Percentiles rank a stretch among this genome's conserved stretches.
phyloP scores from a whole-genome alignment of 2,329 filamentous ascomycete species.

The Colletotrichum sp. region DNA sequence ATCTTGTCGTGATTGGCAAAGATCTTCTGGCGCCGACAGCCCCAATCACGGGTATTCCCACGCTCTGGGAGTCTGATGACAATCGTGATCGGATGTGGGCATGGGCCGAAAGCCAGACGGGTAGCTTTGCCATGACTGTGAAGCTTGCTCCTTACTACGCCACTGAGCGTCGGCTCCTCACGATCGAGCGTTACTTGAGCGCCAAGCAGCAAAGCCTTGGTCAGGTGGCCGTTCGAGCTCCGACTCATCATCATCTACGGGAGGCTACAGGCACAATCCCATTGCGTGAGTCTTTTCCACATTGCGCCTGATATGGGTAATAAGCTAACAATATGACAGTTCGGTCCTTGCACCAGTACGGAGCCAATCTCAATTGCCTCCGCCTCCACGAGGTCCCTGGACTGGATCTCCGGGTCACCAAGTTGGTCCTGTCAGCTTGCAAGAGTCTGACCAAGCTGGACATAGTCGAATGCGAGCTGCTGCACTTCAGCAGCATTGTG shows the following conservation, averaged over 20 bases:
- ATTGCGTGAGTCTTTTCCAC: not conserved
- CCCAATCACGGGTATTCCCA: not conserved
- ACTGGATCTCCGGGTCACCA: slow-evolving; percentile 24
- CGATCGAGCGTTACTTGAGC: not conserved
- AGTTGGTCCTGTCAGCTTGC: slow-evolving; percentile 21
- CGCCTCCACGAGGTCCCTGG: slow-evolving; percentile 28
- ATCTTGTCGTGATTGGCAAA: not conserved
- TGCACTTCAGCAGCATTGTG: slow-evolving; percentile 27
- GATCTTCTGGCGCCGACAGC: not conserved
- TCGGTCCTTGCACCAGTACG: slow-evolving; percentile 4
- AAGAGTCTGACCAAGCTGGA: slow-evolving; percentile 25
- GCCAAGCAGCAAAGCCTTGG: not conserved
- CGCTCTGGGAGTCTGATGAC: not conserved
- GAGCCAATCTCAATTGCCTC: slow-evolving; percentile 23
- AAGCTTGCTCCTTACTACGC: not conserved
- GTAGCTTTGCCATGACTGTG: not conserved
- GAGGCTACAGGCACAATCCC: not conserved
- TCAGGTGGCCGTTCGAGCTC: not conserved
- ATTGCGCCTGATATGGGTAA: not conserved
- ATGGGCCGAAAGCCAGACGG: not conserved
- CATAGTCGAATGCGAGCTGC: slow-evolving; percentile 32
- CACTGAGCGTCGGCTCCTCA: not conserved
- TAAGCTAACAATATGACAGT: slow-evolving; percentile 1
- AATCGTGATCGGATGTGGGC: not conserved
- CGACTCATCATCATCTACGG: not conserved